Percentiles rank a stretch among this genome's conserved stretches.
phyloP scores from a whole-genome alignment of 192 early-diverging fungal genomes.

The Phycomyces blakesleeanus region DNA sequence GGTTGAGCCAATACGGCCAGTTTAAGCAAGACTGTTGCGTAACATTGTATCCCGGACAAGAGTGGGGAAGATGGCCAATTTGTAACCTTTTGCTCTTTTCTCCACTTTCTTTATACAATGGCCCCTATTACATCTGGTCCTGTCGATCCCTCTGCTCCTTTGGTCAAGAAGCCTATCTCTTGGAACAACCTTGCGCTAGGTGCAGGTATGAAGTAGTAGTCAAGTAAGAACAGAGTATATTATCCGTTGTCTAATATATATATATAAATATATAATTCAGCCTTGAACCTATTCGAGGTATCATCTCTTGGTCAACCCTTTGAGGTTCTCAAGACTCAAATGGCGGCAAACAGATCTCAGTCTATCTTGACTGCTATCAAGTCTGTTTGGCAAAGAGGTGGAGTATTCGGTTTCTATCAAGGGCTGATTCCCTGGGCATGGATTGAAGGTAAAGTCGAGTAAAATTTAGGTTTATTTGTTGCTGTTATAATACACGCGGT shows the following conservation, averaged over 20 bases:
- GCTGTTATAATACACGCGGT: no score
- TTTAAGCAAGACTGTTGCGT: no score
- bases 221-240: no score
- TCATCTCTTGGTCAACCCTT: conserved; percentile 93
- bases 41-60: no score
- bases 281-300: conserved; percentile 82
- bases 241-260: no score
- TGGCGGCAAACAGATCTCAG: conserved; percentile 90
- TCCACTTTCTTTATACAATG: conserved; percentile 8
- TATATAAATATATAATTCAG: no score
- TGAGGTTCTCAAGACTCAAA: conserved; percentile 93
- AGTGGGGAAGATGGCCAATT: not conserved
- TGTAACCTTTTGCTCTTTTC: not conserved
- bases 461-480: no score
- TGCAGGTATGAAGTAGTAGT: conserved; percentile 57
- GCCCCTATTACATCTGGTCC: conserved; percentile 21
- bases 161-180: conserved; percentile 84
- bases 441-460: conserved; percentile 40
- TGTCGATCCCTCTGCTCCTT: conserved; percentile 21
- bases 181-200: conserved; percentile 85
- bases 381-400: conserved; percentile 81
- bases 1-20: no score
- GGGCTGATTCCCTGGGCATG: conserved; percentile 72
- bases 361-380: conserved; percentile 64
- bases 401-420: conserved; percentile 91